These are phyloP conservation scores for Elaeis guineensis DNA, from an alignment of 176 grass and related monocot genomes.

Conservation along the genomic window DNA sequence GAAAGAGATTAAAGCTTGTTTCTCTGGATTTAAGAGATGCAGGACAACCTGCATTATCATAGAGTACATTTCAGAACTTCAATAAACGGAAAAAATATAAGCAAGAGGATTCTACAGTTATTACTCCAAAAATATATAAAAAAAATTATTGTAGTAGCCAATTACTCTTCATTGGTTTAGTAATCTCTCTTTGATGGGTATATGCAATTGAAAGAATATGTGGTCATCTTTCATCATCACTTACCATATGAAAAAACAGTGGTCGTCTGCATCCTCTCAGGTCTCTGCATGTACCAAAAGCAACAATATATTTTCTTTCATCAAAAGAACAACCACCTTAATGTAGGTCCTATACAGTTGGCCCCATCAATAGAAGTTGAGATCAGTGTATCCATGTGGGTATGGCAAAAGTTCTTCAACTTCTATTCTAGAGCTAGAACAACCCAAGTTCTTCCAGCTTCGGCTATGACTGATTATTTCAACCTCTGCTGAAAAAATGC, in stretches of 20 bases:
- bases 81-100: too few relatives aligned
- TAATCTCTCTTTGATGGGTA: too few relatives aligned
- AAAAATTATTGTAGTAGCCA: too few relatives aligned
- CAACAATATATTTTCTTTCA: neutral
- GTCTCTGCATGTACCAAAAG: neutral
- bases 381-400: constrained; percentile 61
- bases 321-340: neutral
- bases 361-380: constrained; percentile 58
- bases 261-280: neutral
- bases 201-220: too few relatives aligned
- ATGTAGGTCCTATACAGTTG: neutral
- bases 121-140: too few relatives aligned
- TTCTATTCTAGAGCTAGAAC: constrained; percentile 52
- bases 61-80: too few relatives aligned
- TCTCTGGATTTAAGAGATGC: too few relatives aligned
- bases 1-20: too few relatives aligned
- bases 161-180: too few relatives aligned
- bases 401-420: constrained; percentile 62
- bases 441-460: constrained; percentile 37
- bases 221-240: too few relatives aligned
- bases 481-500: constrained; percentile 80
- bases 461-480: constrained; percentile 51
- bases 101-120: too few relatives aligned
- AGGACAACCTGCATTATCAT: too few relatives aligned
- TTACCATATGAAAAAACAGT: neutral